Percentiles rank a stretch among this genome's conserved stretches.
phyloP scores from a whole-genome alignment of 306 rosid genomes.

The Macrotyloma uniflorum region DNA sequence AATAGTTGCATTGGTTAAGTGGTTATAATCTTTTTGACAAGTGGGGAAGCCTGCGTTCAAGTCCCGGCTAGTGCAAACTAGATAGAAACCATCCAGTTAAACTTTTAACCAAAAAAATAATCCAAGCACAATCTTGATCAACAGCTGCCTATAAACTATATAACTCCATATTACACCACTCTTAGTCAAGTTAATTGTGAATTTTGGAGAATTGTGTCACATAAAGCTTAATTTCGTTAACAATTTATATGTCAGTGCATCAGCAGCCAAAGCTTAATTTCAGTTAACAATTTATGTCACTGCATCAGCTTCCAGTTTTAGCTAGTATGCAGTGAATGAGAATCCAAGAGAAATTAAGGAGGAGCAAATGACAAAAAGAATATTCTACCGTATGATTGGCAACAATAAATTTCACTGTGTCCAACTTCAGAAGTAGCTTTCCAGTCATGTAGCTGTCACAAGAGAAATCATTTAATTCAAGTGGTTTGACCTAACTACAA shows the following conservation, averaged over 20 bases:
- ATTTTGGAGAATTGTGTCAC: neutral
- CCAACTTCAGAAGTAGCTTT: slow-evolving; percentile 95
- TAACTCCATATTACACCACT: neutral
- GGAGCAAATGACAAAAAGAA: slow-evolving; percentile 14
- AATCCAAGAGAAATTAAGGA: slow-evolving; percentile 6
- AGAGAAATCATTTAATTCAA: slow-evolving; percentile 17
- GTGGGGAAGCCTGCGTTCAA: no score
- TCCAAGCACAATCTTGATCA: neutral
- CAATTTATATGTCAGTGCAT: slow-evolving; percentile 8
- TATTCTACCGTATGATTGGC: slow-evolving; percentile 86
- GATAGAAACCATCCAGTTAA: neutral
- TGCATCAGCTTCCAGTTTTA: neutral
- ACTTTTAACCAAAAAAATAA: neutral
- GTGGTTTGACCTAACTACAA: slow-evolving; percentile 22
- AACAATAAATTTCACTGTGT: slow-evolving; percentile 87
- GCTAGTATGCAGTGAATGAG: neutral
- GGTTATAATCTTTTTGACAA: no score
- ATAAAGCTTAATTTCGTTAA: slow-evolving; percentile 4
- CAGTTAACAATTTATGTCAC: neutral
- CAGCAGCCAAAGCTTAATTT: slow-evolving; percentile 17
- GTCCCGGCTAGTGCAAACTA: neutral
- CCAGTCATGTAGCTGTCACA: slow-evolving; percentile 91
- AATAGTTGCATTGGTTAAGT: no score
- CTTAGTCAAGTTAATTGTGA: neutral
- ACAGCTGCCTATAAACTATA: neutral